phyloP scores from a whole-genome alignment of 2,329 filamentous ascomycete species.

The Penicillium polonicum region DNA sequence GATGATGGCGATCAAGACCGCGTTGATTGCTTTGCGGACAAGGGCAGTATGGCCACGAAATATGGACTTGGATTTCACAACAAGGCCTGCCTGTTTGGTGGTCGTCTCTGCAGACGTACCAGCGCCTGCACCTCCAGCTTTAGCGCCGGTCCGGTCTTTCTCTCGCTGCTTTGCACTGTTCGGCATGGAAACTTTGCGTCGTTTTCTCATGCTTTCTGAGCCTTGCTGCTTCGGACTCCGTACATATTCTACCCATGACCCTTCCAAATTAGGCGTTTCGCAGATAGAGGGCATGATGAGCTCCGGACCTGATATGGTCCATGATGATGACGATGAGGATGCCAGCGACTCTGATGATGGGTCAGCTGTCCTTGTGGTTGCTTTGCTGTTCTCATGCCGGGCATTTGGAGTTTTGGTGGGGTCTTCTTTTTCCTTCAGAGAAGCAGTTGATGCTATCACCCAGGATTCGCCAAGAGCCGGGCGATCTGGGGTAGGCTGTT shows the following conservation, averaged over 20 bases:
- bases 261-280: slow-evolving; percentile 34
- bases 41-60: slow-evolving; percentile 1
- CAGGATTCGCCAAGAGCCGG: slow-evolving; percentile 38
- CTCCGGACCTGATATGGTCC: slow-evolving; percentile 34
- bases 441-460: slow-evolving; percentile 33
- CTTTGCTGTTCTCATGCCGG: slow-evolving; percentile 3
- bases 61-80: slow-evolving; percentile 2
- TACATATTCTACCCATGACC: slow-evolving; percentile 33
- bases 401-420: background rate
- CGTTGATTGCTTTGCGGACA: slow-evolving; percentile 26
- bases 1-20: slow-evolving; percentile 31
- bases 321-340: slow-evolving; percentile 26
- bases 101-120: slow-evolving; percentile 7
- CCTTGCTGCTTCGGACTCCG: slow-evolving; percentile 16
- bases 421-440: slow-evolving; percentile 16
- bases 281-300: slow-evolving; percentile 44
- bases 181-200: slow-evolving; percentile 19
- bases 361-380: slow-evolving; percentile 5
- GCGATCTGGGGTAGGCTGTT: slow-evolving; percentile 15
- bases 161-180: slow-evolving; percentile 3
- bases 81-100: background rate
- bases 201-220: slow-evolving; percentile 22
- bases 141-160: background rate
- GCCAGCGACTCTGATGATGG: slow-evolving; percentile 26
- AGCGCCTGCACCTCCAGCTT: slow-evolving; percentile 3